Conservation (phyloP, 768 basidiomycete species). For the Suillus fuscotomentosus region DNA sequence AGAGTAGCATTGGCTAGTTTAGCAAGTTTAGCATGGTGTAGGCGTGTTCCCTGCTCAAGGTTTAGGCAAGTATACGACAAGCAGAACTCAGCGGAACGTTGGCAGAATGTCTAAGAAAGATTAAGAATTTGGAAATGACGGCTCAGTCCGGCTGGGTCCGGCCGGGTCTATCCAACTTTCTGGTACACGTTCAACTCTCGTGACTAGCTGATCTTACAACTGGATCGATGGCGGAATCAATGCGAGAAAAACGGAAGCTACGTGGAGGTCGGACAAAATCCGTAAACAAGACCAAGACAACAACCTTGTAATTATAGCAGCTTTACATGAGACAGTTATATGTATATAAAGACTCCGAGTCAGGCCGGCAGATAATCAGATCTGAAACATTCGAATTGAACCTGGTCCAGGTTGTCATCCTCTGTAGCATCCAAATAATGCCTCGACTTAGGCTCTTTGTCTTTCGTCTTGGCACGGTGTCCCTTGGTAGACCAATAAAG, state of each 20-base stretch:
- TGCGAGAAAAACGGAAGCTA: background rate
- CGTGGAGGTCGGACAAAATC: background rate
- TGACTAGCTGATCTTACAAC: background rate
- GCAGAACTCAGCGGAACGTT: background rate
- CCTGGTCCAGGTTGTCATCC: background rate
- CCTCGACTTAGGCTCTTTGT: background rate
- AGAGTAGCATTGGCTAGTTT: background rate
- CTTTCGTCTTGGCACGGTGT: background rate
- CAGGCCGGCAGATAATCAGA: background rate
- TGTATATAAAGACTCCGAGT: background rate
- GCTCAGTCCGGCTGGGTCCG: background rate
- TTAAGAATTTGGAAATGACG: background rate
- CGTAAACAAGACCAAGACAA: background rate
- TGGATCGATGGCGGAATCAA: background rate
- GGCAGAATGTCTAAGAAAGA: background rate
- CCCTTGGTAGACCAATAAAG: background rate
- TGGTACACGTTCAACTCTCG: background rate
- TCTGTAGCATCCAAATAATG: background rate
- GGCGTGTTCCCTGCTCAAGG: background rate
- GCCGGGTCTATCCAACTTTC: background rate
- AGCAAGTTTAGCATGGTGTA: background rate
- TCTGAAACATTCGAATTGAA: background rate
- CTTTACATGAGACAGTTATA: background rate
- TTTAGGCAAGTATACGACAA: background rate
- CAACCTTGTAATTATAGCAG: background rate